Evolutionary conservation across 805 yeast species (phyloP).

Genomic region (Kodamaea lidongshanica): DNA sequence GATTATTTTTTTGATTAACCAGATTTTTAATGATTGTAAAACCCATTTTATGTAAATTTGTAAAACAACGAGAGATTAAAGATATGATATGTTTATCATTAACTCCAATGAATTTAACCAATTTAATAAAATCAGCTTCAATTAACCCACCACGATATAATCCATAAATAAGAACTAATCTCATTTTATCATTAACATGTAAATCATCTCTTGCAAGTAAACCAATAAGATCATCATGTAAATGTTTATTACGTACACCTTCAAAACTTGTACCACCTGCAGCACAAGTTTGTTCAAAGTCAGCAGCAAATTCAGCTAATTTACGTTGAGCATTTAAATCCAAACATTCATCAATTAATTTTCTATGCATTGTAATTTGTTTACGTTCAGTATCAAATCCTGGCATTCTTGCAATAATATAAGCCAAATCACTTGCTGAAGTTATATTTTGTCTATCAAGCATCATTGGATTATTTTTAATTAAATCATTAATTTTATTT

Average conservation of each 20-base stretch:
- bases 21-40: constrained; percentile 44
- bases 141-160: constrained; percentile 77
- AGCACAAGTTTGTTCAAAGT: constrained; percentile 76
- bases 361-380: constrained; percentile 53
- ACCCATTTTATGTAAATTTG: constrained; percentile 46
- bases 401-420: constrained; percentile 64
- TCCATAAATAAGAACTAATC: constrained; percentile 70
- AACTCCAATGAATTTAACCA: constrained; percentile 50
- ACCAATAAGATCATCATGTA: constrained; percentile 57
- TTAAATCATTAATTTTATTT: constrained; percentile 55
- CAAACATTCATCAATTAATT: constrained; percentile 60
- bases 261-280: constrained; percentile 67
- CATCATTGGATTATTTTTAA: constrained; percentile 67
- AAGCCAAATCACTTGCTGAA: constrained; percentile 64
- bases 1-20: constrained; percentile 38
- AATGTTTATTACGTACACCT: constrained; percentile 52
- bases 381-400: constrained; percentile 65
- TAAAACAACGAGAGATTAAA: constrained; percentile 48
- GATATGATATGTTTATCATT: constrained; percentile 44
- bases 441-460: constrained; percentile 62
- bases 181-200: constrained; percentile 59
- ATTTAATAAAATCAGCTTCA: constrained; percentile 63
- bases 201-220: constrained; percentile 46
- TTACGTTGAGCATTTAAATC: constrained; percentile 50
- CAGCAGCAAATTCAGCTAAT: constrained; percentile 64